phyloP scores from a whole-genome alignment of 371 early-diverging fungal genomes.

The Syncephalastrum racemosum region DNA sequence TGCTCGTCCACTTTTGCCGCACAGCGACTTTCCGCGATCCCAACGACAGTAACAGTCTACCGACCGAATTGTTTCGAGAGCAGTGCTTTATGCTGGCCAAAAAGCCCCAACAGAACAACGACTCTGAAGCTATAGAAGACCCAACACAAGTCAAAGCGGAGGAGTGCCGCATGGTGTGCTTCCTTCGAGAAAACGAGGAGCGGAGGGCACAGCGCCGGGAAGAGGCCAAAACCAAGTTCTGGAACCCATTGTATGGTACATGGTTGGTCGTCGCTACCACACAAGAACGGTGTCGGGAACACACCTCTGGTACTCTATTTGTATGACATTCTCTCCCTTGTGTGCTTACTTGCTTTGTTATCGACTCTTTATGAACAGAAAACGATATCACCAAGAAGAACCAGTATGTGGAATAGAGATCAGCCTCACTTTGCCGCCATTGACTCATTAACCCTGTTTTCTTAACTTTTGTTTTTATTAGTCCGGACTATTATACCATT shows the following conservation, averaged over 20 bases:
- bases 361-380: conserved; percentile 10
- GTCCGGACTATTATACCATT: conserved; percentile 25
- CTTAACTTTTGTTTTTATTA: neutral
- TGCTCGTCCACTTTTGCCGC: conserved; percentile 12
- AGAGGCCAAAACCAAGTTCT: conserved; percentile 6
- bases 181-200: conserved; percentile 21
- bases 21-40: conserved; percentile 2
- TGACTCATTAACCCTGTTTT: too few relatives aligned
- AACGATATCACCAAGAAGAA: conserved; percentile 16
- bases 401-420: conserved; percentile 11
- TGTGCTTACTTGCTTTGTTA: neutral
- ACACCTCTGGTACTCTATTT: conserved; percentile 15
- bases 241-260: conserved; percentile 22
- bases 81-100: conserved; percentile 11
- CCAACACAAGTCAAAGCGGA: neutral
- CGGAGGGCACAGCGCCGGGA: conserved; percentile 9
- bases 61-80: conserved; percentile 6
- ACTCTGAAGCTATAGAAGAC: neutral
- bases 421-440: too few relatives aligned
- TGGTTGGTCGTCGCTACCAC: conserved; percentile 30
- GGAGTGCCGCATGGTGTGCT: conserved; percentile 25
- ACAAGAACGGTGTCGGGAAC: conserved; percentile 21
- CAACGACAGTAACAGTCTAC: conserved; percentile 4
- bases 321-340: neutral
- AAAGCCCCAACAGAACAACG: conserved; percentile 3